These are phyloP conservation scores for Lasiodiplodia sp. DNA, from an alignment of 2,329 filamentous ascomycete genomes.

Conservation along the genomic window DNA sequence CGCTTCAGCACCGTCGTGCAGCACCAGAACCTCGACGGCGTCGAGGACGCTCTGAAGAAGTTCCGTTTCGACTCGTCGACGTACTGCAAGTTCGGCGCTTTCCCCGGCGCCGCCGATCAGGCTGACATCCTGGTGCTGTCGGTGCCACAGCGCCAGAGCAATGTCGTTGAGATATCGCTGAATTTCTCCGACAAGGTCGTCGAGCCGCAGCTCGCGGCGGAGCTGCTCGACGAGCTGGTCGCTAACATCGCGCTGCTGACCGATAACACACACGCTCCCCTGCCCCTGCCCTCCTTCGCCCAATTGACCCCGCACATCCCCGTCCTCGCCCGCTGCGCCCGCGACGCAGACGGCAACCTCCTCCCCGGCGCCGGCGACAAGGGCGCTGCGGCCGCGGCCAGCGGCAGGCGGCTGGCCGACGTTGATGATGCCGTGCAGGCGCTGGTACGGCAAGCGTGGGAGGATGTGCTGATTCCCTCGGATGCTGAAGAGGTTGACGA, in stretches of 20 bases:
- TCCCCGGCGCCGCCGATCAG: conserved; percentile 43
- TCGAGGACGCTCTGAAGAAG: conserved; percentile 56
- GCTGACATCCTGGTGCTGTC: conserved; percentile 44
- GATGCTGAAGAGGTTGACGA: not conserved
- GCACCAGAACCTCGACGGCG: conserved; percentile 47
- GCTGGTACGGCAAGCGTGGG: conserved; percentile 40
- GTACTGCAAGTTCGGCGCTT: conserved; percentile 39
- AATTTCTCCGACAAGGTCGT: conserved; percentile 53
- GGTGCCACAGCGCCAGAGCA: conserved; percentile 35
- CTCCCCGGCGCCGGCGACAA: not conserved
- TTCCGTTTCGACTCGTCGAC: conserved; percentile 36
- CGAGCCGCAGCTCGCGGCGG: conserved; percentile 59
- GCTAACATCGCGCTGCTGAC: conserved; percentile 39
- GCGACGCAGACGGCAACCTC: conserved; percentile 1
- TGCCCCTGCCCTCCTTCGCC: conserved; percentile 21
- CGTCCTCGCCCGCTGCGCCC: not conserved
- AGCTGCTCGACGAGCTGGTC: conserved; percentile 51
- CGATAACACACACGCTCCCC: conserved; percentile 36
- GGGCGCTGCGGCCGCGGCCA: not conserved
- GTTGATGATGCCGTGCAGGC: conserved; percentile 36
- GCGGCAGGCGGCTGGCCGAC: conserved; percentile 29
- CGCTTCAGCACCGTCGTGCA: conserved; percentile 45
- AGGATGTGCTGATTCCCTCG: conserved; percentile 32
- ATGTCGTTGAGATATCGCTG: conserved; percentile 37
- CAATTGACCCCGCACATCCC: not conserved